phyloP scores from a whole-genome alignment of 2,329 filamentous ascomycete species.

The Akanthomyces muscarius region DNA sequence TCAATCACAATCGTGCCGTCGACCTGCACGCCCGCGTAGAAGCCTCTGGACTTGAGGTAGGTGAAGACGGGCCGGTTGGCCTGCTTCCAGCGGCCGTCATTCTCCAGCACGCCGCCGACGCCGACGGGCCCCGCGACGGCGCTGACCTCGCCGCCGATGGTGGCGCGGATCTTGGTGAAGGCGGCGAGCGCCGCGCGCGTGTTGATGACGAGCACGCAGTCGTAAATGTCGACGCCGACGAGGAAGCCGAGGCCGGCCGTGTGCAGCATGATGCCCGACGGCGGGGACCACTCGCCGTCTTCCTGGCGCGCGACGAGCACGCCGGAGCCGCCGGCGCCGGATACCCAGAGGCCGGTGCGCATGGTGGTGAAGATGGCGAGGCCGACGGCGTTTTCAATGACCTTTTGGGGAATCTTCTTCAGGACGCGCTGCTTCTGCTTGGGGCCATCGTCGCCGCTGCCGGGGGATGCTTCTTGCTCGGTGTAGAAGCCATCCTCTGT shows the following conservation, averaged over 20 bases:
- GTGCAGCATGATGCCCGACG: constrained; percentile 77
- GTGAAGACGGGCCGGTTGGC: constrained; percentile 53
- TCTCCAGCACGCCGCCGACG: constrained; percentile 70
- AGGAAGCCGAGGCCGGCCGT: constrained; percentile 77
- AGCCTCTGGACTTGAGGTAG: constrained; percentile 84
- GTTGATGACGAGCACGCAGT: constrained; percentile 85
- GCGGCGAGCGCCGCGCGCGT: constrained; percentile 69
- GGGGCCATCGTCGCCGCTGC: constrained; percentile 28
- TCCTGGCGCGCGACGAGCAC: constrained; percentile 58
- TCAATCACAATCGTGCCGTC: constrained; percentile 86
- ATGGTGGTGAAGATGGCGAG: constrained; percentile 71
- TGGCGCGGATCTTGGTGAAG: constrained; percentile 71
- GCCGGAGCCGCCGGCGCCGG: constrained; percentile 64
- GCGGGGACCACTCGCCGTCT: constrained; percentile 72
- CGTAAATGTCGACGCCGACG: constrained; percentile 81
- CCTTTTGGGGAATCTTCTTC: constrained; percentile 52
- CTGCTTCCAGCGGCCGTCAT: constrained; percentile 39
- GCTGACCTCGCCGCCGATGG: constrained; percentile 73
- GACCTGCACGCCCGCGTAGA: constrained; percentile 82
- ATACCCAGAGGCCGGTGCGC: constrained; percentile 61
- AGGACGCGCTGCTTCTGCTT: constrained; percentile 43
- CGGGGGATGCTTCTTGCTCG: constrained; percentile 29
- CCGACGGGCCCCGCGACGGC: constrained; percentile 67
- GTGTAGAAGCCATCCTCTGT: constrained; percentile 52
- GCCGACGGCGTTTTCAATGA: constrained; percentile 62